These are phyloP conservation scores for Mucor mucedo DNA, from an alignment of 371 early-diverging fungal species.

Conservation along the genomic window DNA sequence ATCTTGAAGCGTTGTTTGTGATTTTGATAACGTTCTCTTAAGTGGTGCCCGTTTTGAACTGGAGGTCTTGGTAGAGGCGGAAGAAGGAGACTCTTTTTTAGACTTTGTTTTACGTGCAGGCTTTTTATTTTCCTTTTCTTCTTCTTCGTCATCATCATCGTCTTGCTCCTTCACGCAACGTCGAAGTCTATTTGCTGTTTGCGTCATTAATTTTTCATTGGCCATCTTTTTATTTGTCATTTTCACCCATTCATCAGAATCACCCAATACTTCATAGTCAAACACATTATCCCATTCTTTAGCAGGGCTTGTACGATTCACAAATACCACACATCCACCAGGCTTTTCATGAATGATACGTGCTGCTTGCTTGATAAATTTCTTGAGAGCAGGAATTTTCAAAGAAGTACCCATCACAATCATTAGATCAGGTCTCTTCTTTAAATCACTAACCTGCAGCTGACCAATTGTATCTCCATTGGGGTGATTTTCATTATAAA, in stretches of 20 bases:
- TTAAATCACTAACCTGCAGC: slow-evolving; percentile 67
- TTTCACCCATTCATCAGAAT: slow-evolving; percentile 75
- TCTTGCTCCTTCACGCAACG: slow-evolving; percentile 11
- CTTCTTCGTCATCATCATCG: slow-evolving; percentile 29
- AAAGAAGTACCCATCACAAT: slow-evolving; percentile 99
- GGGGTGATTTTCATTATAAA: slow-evolving; percentile 97
- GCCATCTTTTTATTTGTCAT: slow-evolving; percentile 22
- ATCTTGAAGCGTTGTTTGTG: slow-evolving; percentile 25
- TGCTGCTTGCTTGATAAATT: slow-evolving; percentile 89
- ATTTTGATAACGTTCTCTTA: slow-evolving; percentile 21
- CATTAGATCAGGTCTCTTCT: slow-evolving; percentile 83
- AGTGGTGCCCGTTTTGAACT: slow-evolving; percentile 15
- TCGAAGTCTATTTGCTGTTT: slow-evolving; percentile 19
- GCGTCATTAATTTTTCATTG: slow-evolving; percentile 26
- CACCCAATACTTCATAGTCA: slow-evolving; percentile 87
- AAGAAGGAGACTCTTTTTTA: slow-evolving; percentile 21
- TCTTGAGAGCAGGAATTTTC: slow-evolving; percentile 92
- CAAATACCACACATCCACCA: slow-evolving; percentile 64
- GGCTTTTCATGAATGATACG: slow-evolving; percentile 60
- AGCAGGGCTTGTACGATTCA: slow-evolving; percentile 65
- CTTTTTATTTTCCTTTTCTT: slow-evolving; percentile 34
- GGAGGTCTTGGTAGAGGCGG: slow-evolving; percentile 20
- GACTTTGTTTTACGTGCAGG: slow-evolving; percentile 24
- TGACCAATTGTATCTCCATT: slow-evolving; percentile 86
- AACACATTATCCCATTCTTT: slow-evolving; percentile 88